Percentiles rank a stretch among this genome's conserved stretches.
Conservation (phyloP, 306 rosid genomes). For the Acmispon strigosus region DNA sequence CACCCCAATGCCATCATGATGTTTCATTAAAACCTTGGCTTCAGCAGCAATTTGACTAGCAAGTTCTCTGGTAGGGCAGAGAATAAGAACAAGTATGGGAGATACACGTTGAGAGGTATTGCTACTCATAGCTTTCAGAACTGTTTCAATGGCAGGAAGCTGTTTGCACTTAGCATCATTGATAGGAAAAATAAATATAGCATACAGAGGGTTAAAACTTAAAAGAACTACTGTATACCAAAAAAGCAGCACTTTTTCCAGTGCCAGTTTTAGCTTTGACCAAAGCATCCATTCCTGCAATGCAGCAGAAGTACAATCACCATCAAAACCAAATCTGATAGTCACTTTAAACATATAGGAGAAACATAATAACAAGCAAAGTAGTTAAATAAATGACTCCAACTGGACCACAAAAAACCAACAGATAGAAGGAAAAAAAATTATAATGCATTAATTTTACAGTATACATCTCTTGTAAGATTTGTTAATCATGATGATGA, state of each 20-base stretch:
- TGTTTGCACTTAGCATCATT: conserved; percentile 54
- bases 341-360: neutral
- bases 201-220: neutral
- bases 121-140: conserved; percentile 57
- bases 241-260: conserved; percentile 84
- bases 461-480: neutral
- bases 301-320: conserved; percentile 17
- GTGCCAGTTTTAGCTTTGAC: conserved; percentile 96
- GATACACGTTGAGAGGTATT: conserved; percentile 48
- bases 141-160: conserved; percentile 99
- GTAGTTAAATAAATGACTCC: neutral
- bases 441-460: neutral
- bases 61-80: conserved; percentile 96
- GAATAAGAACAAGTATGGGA: conserved; percentile 69
- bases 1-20: conserved; percentile 72
- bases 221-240: conserved; percentile 46
- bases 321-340: neutral
- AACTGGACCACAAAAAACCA: neutral
- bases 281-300: conserved; percentile 70
- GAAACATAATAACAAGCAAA: neutral
- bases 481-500: neutral
- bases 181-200: conserved; percentile 6
- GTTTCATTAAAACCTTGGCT: conserved; percentile 67
- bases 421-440: neutral
- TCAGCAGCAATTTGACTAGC: conserved; percentile 90